Evolutionary conservation across 495 filamentous ascomycete species (phyloP).

Genomic region (Xeromyces bisporus): DNA sequence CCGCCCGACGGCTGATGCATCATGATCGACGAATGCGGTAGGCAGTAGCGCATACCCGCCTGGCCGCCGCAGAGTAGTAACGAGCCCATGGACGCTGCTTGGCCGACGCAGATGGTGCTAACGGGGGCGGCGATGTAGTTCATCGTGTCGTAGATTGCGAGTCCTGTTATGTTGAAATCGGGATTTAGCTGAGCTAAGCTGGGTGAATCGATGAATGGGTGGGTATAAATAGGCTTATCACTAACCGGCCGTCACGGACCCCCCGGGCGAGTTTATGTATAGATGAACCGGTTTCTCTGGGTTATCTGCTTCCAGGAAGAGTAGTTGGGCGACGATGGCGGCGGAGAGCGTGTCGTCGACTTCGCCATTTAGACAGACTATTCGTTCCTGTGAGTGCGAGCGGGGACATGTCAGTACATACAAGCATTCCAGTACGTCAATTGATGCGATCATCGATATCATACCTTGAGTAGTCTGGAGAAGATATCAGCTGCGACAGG

Average conservation of each 20-base stretch:
- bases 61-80: constrained; percentile 75
- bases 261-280: constrained; percentile 94
- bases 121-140: constrained; percentile 86
- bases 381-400: constrained; percentile 57
- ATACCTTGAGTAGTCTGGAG: constrained; percentile 59
- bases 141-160: constrained; percentile 99
- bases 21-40: constrained; percentile 91
- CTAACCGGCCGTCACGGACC: constrained; percentile 71
- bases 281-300: constrained; percentile 87
- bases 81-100: constrained; percentile 89
- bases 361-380: constrained; percentile 83
- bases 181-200: background rate
- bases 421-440: constrained; percentile 1
- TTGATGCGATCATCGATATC: constrained; percentile 1
- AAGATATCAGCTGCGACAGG: constrained; percentile 57
- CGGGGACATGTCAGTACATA: too few relatives aligned
- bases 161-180: constrained; percentile 34
- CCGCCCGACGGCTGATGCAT: constrained; percentile 89
- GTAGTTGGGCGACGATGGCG: constrained; percentile 82
- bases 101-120: constrained; percentile 84
- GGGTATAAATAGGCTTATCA: background rate
- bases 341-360: constrained; percentile 82
- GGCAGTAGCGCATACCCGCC: constrained; percentile 67
- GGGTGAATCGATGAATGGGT: background rate
- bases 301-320: constrained; percentile 95